phyloP scores from a whole-genome alignment of 805 yeast genomes.

The Candida caryicola region DNA sequence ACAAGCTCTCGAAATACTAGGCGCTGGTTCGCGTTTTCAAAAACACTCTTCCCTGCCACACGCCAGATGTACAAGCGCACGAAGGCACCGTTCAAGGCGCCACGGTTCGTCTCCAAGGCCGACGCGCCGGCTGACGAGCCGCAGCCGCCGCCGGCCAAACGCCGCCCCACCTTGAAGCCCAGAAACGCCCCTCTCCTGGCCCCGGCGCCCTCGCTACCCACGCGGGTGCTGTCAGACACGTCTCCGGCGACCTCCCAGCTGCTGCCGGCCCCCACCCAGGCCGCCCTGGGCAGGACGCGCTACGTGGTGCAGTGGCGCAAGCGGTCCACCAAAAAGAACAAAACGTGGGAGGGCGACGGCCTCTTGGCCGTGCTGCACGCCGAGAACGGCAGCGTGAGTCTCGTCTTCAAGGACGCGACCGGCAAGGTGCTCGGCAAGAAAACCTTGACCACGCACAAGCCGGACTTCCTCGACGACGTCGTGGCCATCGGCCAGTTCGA shows the following conservation, averaged over 20 bases:
- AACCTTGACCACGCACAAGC: slow-evolving; percentile 9
- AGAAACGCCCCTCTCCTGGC: not conserved
- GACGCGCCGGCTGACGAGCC: not conserved
- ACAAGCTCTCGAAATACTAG: too few relatives aligned
- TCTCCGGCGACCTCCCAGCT: not conserved
- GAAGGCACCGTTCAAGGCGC: slow-evolving; percentile 55
- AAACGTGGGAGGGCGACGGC: slow-evolving; percentile 96
- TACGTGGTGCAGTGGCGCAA: slow-evolving; percentile 63
- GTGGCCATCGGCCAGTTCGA: slow-evolving; percentile 59
- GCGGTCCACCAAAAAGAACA: slow-evolving; percentile 70
- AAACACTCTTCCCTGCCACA: not conserved
- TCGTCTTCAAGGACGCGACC: slow-evolving; percentile 9
- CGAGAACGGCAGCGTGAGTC: not conserved
- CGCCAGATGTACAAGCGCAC: slow-evolving; percentile 17
- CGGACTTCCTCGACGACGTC: slow-evolving; percentile 20
- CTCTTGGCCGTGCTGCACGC: slow-evolving; percentile 29
- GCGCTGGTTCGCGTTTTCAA: too few relatives aligned
- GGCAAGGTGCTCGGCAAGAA: slow-evolving; percentile 10
- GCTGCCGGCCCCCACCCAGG: not conserved
- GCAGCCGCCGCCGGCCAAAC: not conserved
- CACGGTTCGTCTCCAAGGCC: slow-evolving; percentile 24
- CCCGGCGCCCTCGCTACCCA: not conserved
- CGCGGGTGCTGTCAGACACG: not conserved
- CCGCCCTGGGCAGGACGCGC: not conserved
- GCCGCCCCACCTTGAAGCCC: not conserved